Evolutionary conservation across 176 grass and related monocot genomes (phyloP).

Genomic region (Ensete glaucum): DNA sequence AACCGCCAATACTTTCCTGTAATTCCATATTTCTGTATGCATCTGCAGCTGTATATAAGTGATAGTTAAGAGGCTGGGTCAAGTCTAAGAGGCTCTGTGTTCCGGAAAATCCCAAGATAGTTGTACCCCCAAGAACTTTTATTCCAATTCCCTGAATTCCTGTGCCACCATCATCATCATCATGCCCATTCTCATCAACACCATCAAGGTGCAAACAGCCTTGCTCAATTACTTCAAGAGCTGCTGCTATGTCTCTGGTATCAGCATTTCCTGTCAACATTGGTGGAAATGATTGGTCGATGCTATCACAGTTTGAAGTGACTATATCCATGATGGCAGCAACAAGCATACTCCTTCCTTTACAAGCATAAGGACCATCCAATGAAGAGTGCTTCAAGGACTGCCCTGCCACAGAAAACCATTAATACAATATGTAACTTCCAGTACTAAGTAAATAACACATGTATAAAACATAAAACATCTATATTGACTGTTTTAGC

Average conservation of each 20-base stretch:
- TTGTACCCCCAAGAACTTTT: conserved; percentile 91
- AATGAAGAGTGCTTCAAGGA: conserved; percentile 61
- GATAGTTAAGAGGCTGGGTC: conserved; percentile 25
- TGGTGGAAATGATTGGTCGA: conserved; percentile 58
- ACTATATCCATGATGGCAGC: conserved; percentile 94
- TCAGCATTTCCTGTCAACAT: conserved; percentile 65
- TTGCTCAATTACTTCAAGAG: conserved; percentile 90
- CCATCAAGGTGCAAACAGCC: conserved; percentile 75
- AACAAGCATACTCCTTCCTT: conserved; percentile 98
- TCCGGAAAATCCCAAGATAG: conserved; percentile 75
- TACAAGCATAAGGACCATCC: conserved; percentile 51
- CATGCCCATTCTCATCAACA: conserved; percentile 30
- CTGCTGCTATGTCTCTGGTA: conserved; percentile 70
- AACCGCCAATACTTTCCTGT: conserved; percentile 28
- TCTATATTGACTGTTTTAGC: not conserved
- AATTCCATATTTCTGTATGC: conserved; percentile 8
- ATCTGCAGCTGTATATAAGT: conserved; percentile 10
- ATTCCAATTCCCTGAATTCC: conserved; percentile 88
- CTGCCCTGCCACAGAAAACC: conserved; percentile 35
- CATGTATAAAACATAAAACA: not conserved
- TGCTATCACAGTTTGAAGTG: conserved; percentile 76
- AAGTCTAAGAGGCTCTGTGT: conserved; percentile 29
- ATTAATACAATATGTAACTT: conserved; percentile 16
- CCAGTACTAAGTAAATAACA: not conserved
- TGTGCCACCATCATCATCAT: conserved; percentile 44